phyloP scores from a whole-genome alignment of 139 green algal genomes.

The Trebouxia sp. region DNA sequence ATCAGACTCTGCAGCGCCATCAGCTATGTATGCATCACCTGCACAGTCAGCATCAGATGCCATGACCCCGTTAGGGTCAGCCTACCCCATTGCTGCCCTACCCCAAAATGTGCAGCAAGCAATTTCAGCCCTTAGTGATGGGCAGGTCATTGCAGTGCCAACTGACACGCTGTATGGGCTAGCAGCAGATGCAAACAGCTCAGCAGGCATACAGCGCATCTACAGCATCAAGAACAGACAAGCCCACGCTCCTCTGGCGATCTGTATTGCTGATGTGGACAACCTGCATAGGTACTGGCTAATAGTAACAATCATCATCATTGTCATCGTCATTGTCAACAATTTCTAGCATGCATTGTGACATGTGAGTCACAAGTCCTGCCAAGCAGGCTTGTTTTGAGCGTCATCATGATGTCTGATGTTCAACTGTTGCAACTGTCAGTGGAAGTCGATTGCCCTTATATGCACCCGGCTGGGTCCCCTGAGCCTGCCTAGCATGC shows the following conservation, averaged over 20 bases:
- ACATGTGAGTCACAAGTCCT: not conserved
- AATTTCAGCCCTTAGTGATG: constrained; percentile 31
- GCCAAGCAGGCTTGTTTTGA: not conserved
- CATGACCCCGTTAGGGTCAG: no score
- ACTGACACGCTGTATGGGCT: constrained; percentile 73
- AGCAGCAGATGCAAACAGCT: constrained; percentile 34
- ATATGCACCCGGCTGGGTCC: no score
- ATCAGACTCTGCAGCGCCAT: not conserved
- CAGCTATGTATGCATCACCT: not conserved
- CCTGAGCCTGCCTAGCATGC: no score
- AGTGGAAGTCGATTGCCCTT: no score
- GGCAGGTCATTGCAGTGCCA: constrained; percentile 55
- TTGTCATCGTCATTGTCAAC: not conserved
- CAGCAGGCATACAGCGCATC: constrained; percentile 47
- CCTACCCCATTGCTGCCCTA: constrained; percentile 24
- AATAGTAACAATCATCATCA: not conserved
- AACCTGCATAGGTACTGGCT: not conserved
- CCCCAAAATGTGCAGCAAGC: constrained; percentile 38
- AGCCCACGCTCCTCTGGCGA: constrained; percentile 48
- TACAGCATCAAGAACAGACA: constrained; percentile 63
- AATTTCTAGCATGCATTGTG: not conserved
- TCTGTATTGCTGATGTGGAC: constrained; percentile 63
- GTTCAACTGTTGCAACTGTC: not conserved
- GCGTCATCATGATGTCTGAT: not conserved
- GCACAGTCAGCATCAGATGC: constrained; percentile 12